Conservation (phyloP, 2,329 filamentous ascomycete genomes). For the Fonsecaea pedrosoi region DNA sequence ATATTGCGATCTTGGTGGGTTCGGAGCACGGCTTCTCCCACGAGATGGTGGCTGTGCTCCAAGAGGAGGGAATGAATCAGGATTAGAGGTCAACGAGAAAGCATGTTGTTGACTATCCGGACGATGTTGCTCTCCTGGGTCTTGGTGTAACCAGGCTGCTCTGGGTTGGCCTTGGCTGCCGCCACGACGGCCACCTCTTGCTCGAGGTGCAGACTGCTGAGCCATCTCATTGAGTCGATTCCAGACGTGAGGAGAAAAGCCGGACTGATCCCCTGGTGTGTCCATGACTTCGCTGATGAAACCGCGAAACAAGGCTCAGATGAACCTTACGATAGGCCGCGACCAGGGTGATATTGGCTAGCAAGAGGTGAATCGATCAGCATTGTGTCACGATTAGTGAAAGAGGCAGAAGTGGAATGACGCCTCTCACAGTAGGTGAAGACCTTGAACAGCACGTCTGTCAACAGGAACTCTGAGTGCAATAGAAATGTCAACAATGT, state of each 20-base stretch:
- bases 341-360: neutral
- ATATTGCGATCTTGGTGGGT: neutral
- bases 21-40: slow-evolving; percentile 1
- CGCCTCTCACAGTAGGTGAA: neutral
- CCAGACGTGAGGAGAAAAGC: slow-evolving; percentile 23
- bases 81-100: slow-evolving; percentile 4
- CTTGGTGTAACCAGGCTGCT: slow-evolving; percentile 7
- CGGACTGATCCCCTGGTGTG: slow-evolving; percentile 9
- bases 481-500: neutral
- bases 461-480: neutral
- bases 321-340: neutral
- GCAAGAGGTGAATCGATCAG: neutral
- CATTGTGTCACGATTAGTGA: neutral
- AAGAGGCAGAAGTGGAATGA: neutral
- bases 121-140: slow-evolving; percentile 2
- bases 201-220: slow-evolving; percentile 11
- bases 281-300: neutral
- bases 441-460: neutral
- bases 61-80: slow-evolving; percentile 25
- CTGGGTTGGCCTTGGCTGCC: slow-evolving; percentile 11
- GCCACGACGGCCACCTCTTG: slow-evolving; percentile 16
- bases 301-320: neutral
- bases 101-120: neutral
- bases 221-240: slow-evolving; percentile 21
- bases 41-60: slow-evolving; percentile 5